Evolutionary conservation across 2,329 filamentous ascomycete genomes (phyloP).

Genomic region (Gnomoniopsis sp.): DNA sequence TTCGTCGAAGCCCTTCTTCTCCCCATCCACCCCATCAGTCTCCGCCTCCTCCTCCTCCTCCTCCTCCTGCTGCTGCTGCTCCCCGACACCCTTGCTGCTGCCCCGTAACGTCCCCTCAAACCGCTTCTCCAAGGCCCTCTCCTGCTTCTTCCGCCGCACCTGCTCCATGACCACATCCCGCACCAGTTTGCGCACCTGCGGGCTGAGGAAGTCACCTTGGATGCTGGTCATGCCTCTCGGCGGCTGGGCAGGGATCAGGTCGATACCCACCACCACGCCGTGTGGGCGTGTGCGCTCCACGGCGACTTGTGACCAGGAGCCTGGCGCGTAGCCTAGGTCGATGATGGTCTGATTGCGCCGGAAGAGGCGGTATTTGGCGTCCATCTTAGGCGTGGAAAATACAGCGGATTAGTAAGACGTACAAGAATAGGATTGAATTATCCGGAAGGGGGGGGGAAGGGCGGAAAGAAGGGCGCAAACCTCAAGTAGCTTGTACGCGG

Average conservation of each 20-base stretch:
- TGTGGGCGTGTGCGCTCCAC: slow-evolving; percentile 70
- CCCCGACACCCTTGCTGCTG: slow-evolving; percentile 16
- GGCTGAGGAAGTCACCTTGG: slow-evolving; percentile 87
- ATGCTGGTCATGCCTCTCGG: slow-evolving; percentile 90
- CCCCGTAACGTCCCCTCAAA: slow-evolving; percentile 15
- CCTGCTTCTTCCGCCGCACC: slow-evolving; percentile 42
- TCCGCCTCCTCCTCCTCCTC: slow-evolving; percentile 19
- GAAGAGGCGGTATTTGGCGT: slow-evolving; percentile 78
- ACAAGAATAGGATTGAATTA: too few relatives aligned
- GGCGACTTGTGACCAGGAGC: slow-evolving; percentile 77
- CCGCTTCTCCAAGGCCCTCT: slow-evolving; percentile 13
- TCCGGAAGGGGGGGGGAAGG: background rate
- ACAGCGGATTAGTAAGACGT: background rate
- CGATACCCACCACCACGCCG: slow-evolving; percentile 84
- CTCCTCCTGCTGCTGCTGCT: slow-evolving; percentile 4
- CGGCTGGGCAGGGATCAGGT: slow-evolving; percentile 88
- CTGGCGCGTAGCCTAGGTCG: slow-evolving; percentile 81
- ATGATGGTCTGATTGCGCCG: slow-evolving; percentile 78
- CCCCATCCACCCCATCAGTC: slow-evolving; percentile 21
- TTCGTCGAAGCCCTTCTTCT: too few relatives aligned
- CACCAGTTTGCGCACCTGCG: slow-evolving; percentile 70
- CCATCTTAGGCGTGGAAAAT: slow-evolving; percentile 54
- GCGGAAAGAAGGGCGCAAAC: slow-evolving; percentile 42
- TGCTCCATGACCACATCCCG: slow-evolving; percentile 68
- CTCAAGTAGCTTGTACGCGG: slow-evolving; percentile 90